Evolutionary conservation across 345 rosid genomes (phyloP).

Genomic region (Stellera chamaejasme): DNA sequence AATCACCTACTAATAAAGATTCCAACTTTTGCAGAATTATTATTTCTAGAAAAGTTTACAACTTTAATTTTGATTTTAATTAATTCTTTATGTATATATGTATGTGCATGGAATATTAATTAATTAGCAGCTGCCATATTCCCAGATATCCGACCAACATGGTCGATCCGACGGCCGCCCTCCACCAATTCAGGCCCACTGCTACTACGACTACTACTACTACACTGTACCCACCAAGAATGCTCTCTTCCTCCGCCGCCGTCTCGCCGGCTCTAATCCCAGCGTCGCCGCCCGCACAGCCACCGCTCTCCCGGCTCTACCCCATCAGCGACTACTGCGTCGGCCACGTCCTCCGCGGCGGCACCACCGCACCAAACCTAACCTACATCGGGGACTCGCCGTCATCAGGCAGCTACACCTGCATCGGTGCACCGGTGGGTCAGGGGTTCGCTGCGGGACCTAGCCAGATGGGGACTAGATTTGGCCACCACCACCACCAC

Average conservation of each 20-base stretch:
- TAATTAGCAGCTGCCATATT: conserved; percentile 40
- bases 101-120: background rate
- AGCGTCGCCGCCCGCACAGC: conserved; percentile 27
- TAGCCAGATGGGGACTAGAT: conserved; percentile 9
- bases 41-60: too few relatives aligned
- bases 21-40: too few relatives aligned
- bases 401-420: conserved; percentile 19
- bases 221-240: conserved; percentile 44
- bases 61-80: background rate
- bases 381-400: conserved; percentile 10
- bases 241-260: conserved; percentile 34
- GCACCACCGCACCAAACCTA: conserved; percentile 28
- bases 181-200: conserved; percentile 24
- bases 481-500: too few relatives aligned
- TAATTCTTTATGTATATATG: too few relatives aligned
- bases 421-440: conserved; percentile 29
- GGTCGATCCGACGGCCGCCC: conserved; percentile 33
- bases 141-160: conserved; percentile 36
- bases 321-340: conserved; percentile 45
- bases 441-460: conserved; percentile 25
- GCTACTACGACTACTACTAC: too few relatives aligned
- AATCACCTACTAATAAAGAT: background rate
- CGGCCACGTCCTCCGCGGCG: conserved; percentile 45
- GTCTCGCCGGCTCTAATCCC: conserved; percentile 31
- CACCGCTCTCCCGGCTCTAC: conserved; percentile 35